Conservation (phyloP, 2,329 filamentous ascomycete genomes). For the Pseudogymnoascus sp. region DNA sequence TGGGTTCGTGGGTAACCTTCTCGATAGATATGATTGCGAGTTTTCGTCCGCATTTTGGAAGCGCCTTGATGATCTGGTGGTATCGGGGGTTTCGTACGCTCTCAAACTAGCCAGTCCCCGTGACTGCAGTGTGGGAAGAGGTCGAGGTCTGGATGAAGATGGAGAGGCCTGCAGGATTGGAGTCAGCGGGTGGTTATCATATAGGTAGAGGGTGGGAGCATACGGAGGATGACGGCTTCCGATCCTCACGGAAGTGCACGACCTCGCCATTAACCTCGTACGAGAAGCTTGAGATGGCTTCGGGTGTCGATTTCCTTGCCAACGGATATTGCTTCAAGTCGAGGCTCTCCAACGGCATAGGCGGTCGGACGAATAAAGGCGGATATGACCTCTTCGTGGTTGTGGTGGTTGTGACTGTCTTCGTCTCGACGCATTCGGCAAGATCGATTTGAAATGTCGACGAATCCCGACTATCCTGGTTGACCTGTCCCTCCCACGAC, state of each 20-base stretch:
- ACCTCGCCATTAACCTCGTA: slow-evolving; percentile 60
- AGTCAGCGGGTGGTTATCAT: neutral
- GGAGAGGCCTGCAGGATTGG: neutral
- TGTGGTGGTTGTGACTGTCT: slow-evolving; percentile 80
- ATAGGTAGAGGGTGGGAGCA: neutral
- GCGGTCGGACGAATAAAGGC: slow-evolving; percentile 70
- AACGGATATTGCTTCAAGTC: slow-evolving; percentile 88
- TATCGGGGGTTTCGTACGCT: slow-evolving; percentile 2
- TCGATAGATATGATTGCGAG: neutral
- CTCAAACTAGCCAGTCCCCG: neutral
- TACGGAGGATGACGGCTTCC: slow-evolving; percentile 24
- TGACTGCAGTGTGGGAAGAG: neutral
- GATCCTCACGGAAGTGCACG: slow-evolving; percentile 56
- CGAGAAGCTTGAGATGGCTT: slow-evolving; percentile 66
- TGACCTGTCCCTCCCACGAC: neutral
- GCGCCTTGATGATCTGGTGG: neutral
- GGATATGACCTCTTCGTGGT: slow-evolving; percentile 81
- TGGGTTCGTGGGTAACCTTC: neutral
- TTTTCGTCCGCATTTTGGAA: neutral
- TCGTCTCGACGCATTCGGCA: slow-evolving; percentile 59
- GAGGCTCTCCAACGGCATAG: slow-evolving; percentile 53
- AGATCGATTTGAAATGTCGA: slow-evolving; percentile 41
- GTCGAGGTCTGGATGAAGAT: neutral
- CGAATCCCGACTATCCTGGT: slow-evolving; percentile 10
- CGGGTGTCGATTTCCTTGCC: slow-evolving; percentile 72